Base-by-base conservation (phyloP, 2,329 filamentous ascomycete genomes). In the Fusarium abutilonis region DNA sequence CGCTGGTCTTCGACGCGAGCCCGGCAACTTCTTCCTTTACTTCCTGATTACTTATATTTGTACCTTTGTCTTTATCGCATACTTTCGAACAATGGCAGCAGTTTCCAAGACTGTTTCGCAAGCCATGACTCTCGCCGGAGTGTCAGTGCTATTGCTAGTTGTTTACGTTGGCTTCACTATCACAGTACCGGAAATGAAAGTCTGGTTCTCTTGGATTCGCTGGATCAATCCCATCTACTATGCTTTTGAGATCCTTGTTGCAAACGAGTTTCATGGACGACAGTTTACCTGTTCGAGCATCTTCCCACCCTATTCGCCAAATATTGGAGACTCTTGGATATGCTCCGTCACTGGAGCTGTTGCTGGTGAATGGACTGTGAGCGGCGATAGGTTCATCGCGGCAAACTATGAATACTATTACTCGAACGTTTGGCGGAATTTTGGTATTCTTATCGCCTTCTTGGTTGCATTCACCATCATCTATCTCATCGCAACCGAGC, bases 131-230 rank as follows among this genome's bases (percentile, higher is more conserved):
- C 70, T 82, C 3, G 77, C 82, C 0, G 82, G 82, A 19, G 75
- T 86, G 1, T 61, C 86, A 56, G 83, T 89, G 13, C 73, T 90
- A n/a, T 82, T 83, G n/a, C 79, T 90, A 8, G 66, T 69, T 14
- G 59, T 69, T 6, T 69, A 69, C 35, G 60, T 52, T 4, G 66
- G 67, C 21, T 69, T 69, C 47, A 62, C 60, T 4, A 68, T 69
- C 17, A 61, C 66, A 0, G 65, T 63, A 1, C 66, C 66, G 0
- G 28, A 58, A 10, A 69, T 69, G 89, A 82, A 87, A 19, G 84
- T 83, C 0, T 94, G 90, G 89, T 88, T 89, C 50, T 78, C 85
- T 31, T 93, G 90, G 90, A 88, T 93, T 48, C 84, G 87, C 35
- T 92, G 87, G 76, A 80, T 92, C 55, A 88, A 92, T 63, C 89